Conservation (phyloP, 2,329 filamentous ascomycete genomes). For the Talaromyces funiculosus region DNA sequence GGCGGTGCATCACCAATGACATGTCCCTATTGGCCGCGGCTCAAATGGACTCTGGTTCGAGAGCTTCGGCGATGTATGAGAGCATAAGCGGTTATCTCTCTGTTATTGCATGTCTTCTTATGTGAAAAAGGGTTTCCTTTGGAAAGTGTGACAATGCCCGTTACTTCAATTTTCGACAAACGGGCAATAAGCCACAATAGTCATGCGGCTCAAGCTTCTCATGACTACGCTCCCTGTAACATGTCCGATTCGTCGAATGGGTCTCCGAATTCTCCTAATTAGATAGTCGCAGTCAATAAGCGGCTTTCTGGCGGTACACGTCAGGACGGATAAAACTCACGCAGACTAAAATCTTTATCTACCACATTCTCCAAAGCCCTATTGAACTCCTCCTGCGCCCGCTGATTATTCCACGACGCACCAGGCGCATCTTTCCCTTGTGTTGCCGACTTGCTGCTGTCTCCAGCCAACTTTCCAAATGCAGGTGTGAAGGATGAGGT, state of each 20-base stretch:
- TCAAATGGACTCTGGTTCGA: neutral
- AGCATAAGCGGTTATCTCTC: neutral
- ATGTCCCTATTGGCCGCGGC: neutral
- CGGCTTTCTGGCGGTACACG: neutral
- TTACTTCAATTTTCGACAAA: too few species aligned
- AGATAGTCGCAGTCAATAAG: neutral
- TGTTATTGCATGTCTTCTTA: neutral
- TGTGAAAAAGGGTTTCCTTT: neutral
- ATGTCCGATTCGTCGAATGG: conserved; percentile 41
- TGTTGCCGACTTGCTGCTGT: neutral
- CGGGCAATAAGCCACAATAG: neutral
- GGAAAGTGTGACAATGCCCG: neutral
- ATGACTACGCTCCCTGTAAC: conserved; percentile 16
- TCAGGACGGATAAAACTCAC: conserved; percentile 27
- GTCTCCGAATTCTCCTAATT: conserved; percentile 41
- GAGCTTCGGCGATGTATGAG: neutral
- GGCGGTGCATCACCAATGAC: neutral
- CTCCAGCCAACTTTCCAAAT: conserved; percentile 12
- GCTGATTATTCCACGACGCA: conserved; percentile 51
- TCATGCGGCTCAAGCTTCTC: neutral
- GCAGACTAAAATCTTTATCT: conserved; percentile 48
- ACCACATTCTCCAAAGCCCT: conserved; percentile 46
- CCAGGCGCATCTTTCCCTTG: conserved; percentile 42
- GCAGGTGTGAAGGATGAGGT: neutral
- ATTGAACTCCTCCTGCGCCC: conserved; percentile 52